Conservation (phyloP, 148 eudicot genomes). For the Chenopodium formosanum region DNA sequence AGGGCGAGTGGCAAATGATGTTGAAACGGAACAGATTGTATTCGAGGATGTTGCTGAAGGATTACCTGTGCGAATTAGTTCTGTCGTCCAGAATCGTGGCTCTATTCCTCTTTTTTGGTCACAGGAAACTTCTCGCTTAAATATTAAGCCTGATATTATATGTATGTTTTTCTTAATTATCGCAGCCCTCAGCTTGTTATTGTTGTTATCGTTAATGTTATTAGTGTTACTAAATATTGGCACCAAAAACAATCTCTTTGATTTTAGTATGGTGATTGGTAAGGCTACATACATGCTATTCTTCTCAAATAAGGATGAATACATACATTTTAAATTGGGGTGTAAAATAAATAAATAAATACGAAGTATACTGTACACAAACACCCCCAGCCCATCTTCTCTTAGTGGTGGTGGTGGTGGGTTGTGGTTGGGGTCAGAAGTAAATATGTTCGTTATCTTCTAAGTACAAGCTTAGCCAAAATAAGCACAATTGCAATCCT, state of each 20-base stretch:
- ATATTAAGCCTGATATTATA: conserved; percentile 84
- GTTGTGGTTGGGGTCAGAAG: not conserved
- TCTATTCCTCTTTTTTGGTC: conserved; percentile 99
- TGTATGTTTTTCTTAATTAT: conserved; percentile 41
- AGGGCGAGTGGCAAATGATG: conserved; percentile 95
- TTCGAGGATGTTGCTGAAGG: conserved; percentile 81
- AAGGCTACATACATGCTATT: not conserved
- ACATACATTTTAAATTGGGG: not conserved
- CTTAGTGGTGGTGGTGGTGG: not conserved
- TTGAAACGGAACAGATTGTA: conserved; percentile 92
- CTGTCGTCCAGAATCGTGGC: conserved; percentile 92
- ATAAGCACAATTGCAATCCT: not conserved
- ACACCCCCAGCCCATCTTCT: not conserved
- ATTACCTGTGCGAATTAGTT: conserved; percentile 61
- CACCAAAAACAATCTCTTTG: not conserved
- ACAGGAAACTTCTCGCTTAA: conserved; percentile 91
- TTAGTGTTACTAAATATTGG: too few species aligned
- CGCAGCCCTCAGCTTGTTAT: not conserved
- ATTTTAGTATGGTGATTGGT: not conserved
- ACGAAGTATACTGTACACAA: not conserved
- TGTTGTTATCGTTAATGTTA: not conserved
- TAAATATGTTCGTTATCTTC: not conserved
- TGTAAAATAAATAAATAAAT: too few species aligned
- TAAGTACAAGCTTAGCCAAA: not conserved
- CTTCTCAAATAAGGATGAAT: not conserved